Evolutionary conservation across 2,329 filamentous ascomycete genomes (phyloP), one percentile per base, ranked within the genome.

Genomic region (Sclerotinia nivalis): DNA sequence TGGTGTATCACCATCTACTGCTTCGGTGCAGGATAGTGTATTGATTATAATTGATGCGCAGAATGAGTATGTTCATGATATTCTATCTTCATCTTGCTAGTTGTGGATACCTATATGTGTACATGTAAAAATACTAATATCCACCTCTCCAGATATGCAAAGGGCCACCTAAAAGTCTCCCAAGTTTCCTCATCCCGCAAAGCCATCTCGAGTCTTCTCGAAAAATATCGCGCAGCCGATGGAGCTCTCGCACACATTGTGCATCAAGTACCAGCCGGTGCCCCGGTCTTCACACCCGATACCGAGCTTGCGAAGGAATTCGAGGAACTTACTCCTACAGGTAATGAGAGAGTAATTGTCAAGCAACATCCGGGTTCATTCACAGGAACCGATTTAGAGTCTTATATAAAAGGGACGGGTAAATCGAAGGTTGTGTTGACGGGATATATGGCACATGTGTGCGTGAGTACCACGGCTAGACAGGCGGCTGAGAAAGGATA

Each of bases 11-110:
- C 83, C 84, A 34, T 87, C 86, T 20, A 86, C 84, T 0, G 88
- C 88, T 10, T 85, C 86, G 0, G 80, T 84, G 0, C 77, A 79
- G 56, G 88, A 91, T 79, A 88, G 85, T 72, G 84, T 85, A 2
- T 83, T 91, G 58, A 79, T 91, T 74, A 90, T 91, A 78, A 88
- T 91, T 76, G 89, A 91, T 76, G 89, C 89, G 1, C 89, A 92
- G 75, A 91, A 91, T 76, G 89, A 92, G 79, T 91, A 89, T 72
- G 79, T 69, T 15, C 18, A 37, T 54, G 4, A n/a, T 49, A 34
- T 55, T 12, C 22, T 13, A 52, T 13, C 9, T 52, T 22, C 20
- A 13, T 37, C 31, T 56, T 34, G 31, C 54, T 34, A 22, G 5
- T 15, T n/a, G 22, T 50, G 13, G 18, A 52, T 47, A 18, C 47